These are phyloP conservation scores for Pyrus communis DNA, from an alignment of 306 rosid genomes.

Conservation along the genomic window DNA sequence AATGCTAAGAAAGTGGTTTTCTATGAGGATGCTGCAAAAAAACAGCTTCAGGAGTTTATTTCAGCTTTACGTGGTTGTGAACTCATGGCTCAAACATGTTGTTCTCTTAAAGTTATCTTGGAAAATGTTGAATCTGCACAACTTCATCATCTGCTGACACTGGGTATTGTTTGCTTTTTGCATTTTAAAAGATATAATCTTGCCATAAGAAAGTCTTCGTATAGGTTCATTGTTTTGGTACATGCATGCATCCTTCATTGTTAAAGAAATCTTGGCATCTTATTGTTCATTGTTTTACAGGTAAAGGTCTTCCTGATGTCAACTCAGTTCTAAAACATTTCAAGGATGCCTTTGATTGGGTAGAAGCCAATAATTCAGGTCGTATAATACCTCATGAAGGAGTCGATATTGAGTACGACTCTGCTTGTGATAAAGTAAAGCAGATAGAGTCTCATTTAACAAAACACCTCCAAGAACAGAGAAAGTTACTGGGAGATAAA, in stretches of 20 bases:
- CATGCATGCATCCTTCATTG: background rate
- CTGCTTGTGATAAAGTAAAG: slow-evolving; percentile 62
- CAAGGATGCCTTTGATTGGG: slow-evolving; percentile 95
- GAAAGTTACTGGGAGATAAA: slow-evolving; percentile 52
- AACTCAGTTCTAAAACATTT: slow-evolving; percentile 51
- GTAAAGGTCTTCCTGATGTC: slow-evolving; percentile 69
- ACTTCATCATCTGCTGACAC: slow-evolving; percentile 66
- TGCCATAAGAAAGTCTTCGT: background rate
- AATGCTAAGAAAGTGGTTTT: slow-evolving; percentile 75
- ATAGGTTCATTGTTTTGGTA: background rate
- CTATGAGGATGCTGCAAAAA: slow-evolving; percentile 88
- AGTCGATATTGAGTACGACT: slow-evolving; percentile 69
- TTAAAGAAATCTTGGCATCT: background rate
- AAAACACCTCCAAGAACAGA: slow-evolving; percentile 62
- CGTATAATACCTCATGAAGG: slow-evolving; percentile 88
- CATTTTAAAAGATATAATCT: slow-evolving; percentile 6
- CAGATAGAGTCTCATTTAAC: slow-evolving; percentile 53
- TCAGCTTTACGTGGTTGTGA: slow-evolving; percentile 82
- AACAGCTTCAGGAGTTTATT: slow-evolving; percentile 74
- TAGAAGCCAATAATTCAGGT: slow-evolving; percentile 81
- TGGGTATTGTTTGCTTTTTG: slow-evolving; percentile 39
- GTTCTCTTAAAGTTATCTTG: slow-evolving; percentile 52
- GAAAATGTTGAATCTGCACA: slow-evolving; percentile 50
- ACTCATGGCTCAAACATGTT: slow-evolving; percentile 66
- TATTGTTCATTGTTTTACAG: slow-evolving; percentile 30